Evolutionary conservation across 495 filamentous ascomycete genomes (phyloP), one percentile per base, ranked within the genome.

Genomic region (Antarctomyces pellizariae): DNA sequence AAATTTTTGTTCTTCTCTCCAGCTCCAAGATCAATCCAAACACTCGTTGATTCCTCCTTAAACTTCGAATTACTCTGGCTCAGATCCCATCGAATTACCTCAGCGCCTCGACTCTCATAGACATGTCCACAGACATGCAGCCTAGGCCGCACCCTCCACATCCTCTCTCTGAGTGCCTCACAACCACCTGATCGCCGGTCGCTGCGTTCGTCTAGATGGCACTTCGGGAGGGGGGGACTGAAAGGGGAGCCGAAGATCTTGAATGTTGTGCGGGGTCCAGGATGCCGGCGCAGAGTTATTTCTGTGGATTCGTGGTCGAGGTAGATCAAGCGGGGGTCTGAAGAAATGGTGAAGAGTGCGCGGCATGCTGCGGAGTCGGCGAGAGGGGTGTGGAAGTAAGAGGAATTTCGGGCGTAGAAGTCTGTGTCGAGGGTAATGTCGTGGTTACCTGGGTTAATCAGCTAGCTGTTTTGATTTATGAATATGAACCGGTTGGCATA

Each of bases 71-170:
- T 37, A 22, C 35, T 35, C 11, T 14, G 21, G 10, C 18, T 32
- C 9, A 53, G 41, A 32, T 60, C 52, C 71, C 71, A 77, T 13
- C 42, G 46, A 6, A 75, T 48, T 3, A 59, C 48, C 37, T 70
- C 54, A 7, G 54, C 65, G 1, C 68, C 70, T 25, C 64, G 45
- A 5, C 52, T 60, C 14, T 61, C 66, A 44, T 95, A 86, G 21
- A 92, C 56, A 47, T 95, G 86, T 1, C 83, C 86, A 41, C 79
- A 92, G 22, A 93, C 63, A 43, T 90, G 82, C 4, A 93, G 49
- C 10, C 52, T 50, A 7, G 84, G 86, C n/a, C 73, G 64, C 2
- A 89, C 63, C 10, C 68, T 57, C 65, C 74, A 78, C 16, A 79
- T 38, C 25, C 75, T 64, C 24, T 60, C 50, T 3, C 71, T 56